These are phyloP conservation scores for Microsporum audouinii DNA, from an alignment of 2,329 filamentous ascomycete species.

Conservation along the genomic window DNA sequence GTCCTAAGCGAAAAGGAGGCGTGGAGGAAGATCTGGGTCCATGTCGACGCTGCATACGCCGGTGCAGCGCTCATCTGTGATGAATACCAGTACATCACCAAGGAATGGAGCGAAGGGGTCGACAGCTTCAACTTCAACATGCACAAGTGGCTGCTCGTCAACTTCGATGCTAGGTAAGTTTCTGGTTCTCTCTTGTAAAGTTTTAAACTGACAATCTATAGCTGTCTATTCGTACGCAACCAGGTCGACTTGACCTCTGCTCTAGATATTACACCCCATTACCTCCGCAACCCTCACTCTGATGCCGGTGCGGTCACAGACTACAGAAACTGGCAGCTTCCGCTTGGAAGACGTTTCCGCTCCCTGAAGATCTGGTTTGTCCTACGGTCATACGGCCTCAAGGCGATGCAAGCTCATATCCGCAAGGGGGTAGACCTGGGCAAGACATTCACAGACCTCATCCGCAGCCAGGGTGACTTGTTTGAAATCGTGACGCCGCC, in stretches of 20 bases:
- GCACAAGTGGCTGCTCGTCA: slow-evolving; percentile 94
- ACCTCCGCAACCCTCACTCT: slow-evolving; percentile 70
- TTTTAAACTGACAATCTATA: slow-evolving; percentile 33
- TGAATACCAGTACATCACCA: slow-evolving; percentile 61
- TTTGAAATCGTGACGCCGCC: slow-evolving; percentile 67
- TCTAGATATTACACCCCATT: slow-evolving; percentile 66
- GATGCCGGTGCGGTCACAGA: slow-evolving; percentile 80
- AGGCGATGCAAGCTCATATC: slow-evolving; percentile 63
- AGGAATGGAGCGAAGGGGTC: slow-evolving; percentile 50
- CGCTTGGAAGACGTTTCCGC: slow-evolving; percentile 77
- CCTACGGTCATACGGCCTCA: slow-evolving; percentile 66
- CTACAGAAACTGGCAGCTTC: slow-evolving; percentile 96
- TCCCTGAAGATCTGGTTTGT: slow-evolving; percentile 94
- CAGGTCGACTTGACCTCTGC: slow-evolving; percentile 67
- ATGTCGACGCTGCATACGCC: slow-evolving; percentile 88
- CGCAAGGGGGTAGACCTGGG: slow-evolving; percentile 56
- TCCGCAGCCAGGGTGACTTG: slow-evolving; percentile 52
- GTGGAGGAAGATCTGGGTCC: slow-evolving; percentile 65
- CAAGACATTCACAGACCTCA: slow-evolving; percentile 54
- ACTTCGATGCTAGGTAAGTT: slow-evolving; percentile 59
- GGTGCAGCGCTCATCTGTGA: slow-evolving; percentile 73
- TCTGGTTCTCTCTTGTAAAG: slow-evolving; percentile 4
- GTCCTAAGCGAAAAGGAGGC: slow-evolving; percentile 35
- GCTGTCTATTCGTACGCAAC: slow-evolving; percentile 66
- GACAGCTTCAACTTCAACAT: slow-evolving; percentile 92